Evolutionary conservation across 495 filamentous ascomycete species (phyloP).

Genomic region (Hypoxylon intermedium): DNA sequence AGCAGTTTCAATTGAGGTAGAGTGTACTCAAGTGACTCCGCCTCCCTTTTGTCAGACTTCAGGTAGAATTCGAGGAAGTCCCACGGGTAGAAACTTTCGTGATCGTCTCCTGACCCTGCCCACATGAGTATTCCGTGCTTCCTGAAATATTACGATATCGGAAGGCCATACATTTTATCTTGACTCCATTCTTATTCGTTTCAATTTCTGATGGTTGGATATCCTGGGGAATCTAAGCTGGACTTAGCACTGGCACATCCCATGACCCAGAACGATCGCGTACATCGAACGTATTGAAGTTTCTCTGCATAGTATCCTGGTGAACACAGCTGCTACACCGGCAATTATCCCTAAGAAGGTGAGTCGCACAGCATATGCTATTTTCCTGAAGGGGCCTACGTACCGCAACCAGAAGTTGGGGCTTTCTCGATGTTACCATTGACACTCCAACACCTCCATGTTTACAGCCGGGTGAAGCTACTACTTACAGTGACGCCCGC

Average conservation of each 20-base stretch:
- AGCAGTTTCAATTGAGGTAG: neutral
- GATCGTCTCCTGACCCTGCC: conserved; percentile 62
- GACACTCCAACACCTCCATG: neutral
- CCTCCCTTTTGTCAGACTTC: conserved; percentile 39
- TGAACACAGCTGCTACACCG: conserved; percentile 77
- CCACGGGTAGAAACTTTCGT: conserved; percentile 63
- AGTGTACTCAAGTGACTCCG: conserved; percentile 37
- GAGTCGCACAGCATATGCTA: conserved; percentile 4
- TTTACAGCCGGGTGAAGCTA: neutral
- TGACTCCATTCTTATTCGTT: conserved; percentile 43
- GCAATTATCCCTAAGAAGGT: conserved; percentile 71
- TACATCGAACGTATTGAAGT: conserved; percentile 69
- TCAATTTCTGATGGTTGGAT: conserved; percentile 50
- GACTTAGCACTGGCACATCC: conserved; percentile 4
- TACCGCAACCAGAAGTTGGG: conserved; percentile 53
- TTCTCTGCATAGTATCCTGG: conserved; percentile 77
- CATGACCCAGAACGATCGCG: neutral
- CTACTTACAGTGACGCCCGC: conserved; percentile 38
- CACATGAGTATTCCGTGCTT: conserved; percentile 18
- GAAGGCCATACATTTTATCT: conserved; percentile 51
- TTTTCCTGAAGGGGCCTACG: conserved; percentile 13
- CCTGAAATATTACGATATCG: neutral
- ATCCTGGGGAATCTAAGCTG: conserved; percentile 57
- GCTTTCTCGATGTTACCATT: conserved; percentile 29
- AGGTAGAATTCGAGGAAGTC: conserved; percentile 60